phyloP scores from a whole-genome alignment of 1,284 basidiomycete genomes.

The Cutaneotrichosporon arboriforme region DNA sequence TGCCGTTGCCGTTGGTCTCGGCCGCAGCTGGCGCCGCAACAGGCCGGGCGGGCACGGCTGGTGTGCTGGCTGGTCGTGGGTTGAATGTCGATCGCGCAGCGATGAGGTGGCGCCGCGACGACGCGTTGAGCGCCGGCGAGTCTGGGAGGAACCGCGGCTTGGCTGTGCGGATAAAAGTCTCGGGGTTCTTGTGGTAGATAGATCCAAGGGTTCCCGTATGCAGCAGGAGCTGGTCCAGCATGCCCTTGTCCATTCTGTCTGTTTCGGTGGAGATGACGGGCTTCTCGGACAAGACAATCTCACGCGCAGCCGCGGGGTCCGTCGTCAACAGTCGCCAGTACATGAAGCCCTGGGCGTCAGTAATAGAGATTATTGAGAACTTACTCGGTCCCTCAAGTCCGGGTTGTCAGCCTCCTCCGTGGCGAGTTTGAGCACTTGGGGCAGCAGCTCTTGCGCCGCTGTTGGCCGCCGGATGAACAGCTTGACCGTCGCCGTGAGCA shows the following conservation, averaged over 20 bases:
- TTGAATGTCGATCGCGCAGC: constrained; percentile 13
- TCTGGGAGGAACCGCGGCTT: constrained; percentile 44
- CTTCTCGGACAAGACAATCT: constrained; percentile 90
- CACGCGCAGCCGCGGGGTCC: constrained; percentile 80
- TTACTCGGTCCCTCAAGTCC: constrained; percentile 73
- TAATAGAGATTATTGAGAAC: constrained; percentile 4
- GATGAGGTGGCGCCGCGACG: constrained; percentile 46
- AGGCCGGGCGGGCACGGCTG: constrained; percentile 3
- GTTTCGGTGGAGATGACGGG: constrained; percentile 97
- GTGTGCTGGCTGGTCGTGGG: neutral
- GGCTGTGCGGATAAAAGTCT: constrained; percentile 49
- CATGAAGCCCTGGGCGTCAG: constrained; percentile 66
- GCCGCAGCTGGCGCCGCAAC: constrained; percentile 1
- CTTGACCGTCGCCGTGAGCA: constrained; percentile 93
- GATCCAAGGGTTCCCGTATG: constrained; percentile 48
- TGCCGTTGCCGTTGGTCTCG: neutral
- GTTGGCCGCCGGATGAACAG: constrained; percentile 93
- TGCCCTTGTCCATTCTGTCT: constrained; percentile 91
- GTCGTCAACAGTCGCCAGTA: constrained; percentile 97
- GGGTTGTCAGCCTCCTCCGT: constrained; percentile 97
- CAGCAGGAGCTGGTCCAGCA: constrained; percentile 64
- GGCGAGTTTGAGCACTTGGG: constrained; percentile 82
- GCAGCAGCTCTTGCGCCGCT: constrained; percentile 80
- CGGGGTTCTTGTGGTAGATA: constrained; percentile 49
- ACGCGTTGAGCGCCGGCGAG: constrained; percentile 45